A percentile compares a stretch with the other conserved stretches of the same genome.
phyloP scores from a whole-genome alignment of 2,329 filamentous ascomycete species.

The Pseudocercospora eumusae region DNA sequence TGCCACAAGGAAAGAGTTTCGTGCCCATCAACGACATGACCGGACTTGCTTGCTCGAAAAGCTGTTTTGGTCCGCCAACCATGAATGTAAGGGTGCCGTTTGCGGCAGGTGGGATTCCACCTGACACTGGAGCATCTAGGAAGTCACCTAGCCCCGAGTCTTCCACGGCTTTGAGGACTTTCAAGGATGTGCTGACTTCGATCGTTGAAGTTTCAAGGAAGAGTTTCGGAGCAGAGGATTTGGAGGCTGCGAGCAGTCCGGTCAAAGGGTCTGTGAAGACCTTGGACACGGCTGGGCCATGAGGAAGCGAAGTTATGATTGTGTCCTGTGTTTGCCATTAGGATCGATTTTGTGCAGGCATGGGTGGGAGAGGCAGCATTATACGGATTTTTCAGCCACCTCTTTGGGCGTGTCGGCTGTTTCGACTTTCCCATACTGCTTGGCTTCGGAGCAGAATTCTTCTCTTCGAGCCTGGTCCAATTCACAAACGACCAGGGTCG shows the following conservation, averaged over 20 bases:
- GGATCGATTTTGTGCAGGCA: background rate
- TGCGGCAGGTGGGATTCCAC: slow-evolving; percentile 42
- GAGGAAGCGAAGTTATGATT: slow-evolving; percentile 17
- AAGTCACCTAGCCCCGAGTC: slow-evolving; percentile 26
- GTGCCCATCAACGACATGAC: slow-evolving; percentile 33
- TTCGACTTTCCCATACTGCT: slow-evolving; percentile 9
- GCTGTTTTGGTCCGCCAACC: slow-evolving; percentile 34
- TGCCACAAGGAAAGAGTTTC: slow-evolving; percentile 38
- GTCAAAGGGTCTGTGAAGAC: slow-evolving; percentile 42
- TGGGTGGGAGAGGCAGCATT: background rate
- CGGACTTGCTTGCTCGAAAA: slow-evolving; percentile 17
- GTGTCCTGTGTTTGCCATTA: background rate
- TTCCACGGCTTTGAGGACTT: slow-evolving; percentile 20
- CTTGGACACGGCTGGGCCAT: slow-evolving; percentile 29
- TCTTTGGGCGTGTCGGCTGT: slow-evolving; percentile 15
- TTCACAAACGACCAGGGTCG: slow-evolving; percentile 44
- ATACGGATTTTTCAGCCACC: slow-evolving; percentile 11
- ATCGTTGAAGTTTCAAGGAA: slow-evolving; percentile 32
- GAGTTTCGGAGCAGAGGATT: slow-evolving; percentile 16
- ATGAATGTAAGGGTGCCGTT: slow-evolving; percentile 44
- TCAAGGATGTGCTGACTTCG: slow-evolving; percentile 25
- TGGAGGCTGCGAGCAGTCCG: slow-evolving; percentile 38
- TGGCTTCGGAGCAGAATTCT: slow-evolving; percentile 9
- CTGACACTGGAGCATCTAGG: slow-evolving; percentile 44
- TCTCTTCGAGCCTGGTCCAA: slow-evolving; percentile 35